Percentiles rank a stretch among this genome's conserved stretches.
Evolutionary conservation across 148 eudicot genomes (phyloP).

Genomic region (Pharnaceum exiguum): DNA sequence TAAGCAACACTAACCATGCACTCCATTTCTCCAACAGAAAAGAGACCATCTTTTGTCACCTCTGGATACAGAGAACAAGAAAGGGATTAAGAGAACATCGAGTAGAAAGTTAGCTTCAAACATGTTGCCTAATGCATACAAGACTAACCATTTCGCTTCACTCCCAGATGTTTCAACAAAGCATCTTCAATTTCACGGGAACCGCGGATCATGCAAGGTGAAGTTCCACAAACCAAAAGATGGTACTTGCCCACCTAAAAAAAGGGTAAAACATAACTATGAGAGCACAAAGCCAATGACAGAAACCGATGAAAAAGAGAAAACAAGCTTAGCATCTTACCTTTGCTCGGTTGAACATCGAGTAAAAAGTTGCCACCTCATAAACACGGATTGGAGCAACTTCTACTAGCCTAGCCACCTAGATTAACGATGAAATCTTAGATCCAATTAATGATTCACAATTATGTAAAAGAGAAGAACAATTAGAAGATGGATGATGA

Average conservation of each 20-base stretch:
- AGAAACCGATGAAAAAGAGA: background rate
- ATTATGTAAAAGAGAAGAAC: background rate
- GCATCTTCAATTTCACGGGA: slow-evolving; percentile 92
- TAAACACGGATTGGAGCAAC: slow-evolving; percentile 99
- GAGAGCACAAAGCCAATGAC: background rate
- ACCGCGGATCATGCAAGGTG: slow-evolving; percentile 99
- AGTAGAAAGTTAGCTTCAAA: background rate
- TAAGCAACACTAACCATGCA: slow-evolving; percentile 66
- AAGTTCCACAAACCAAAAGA: slow-evolving; percentile 96
- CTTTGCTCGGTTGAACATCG: slow-evolving; percentile 93
- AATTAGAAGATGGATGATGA: background rate
- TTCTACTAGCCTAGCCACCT: slow-evolving; percentile 93
- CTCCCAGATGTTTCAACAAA: slow-evolving; percentile 85
- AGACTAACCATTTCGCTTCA: slow-evolving; percentile 81
- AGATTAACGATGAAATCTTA: slow-evolving; percentile 13
- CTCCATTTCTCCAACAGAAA: slow-evolving; percentile 99
- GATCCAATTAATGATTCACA: background rate
- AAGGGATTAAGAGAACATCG: background rate
- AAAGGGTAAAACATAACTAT: background rate
- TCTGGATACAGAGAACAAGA: slow-evolving; percentile 40
- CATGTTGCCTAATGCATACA: background rate
- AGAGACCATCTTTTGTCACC: slow-evolving; percentile 93
- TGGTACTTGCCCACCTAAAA: slow-evolving; percentile 93
- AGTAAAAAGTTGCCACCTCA: slow-evolving; percentile 97
- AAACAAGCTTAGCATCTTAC: slow-evolving; percentile 28